Base-by-base conservation (phyloP, 495 filamentous ascomycete species). In the Aspergillus taichungensis region DNA sequence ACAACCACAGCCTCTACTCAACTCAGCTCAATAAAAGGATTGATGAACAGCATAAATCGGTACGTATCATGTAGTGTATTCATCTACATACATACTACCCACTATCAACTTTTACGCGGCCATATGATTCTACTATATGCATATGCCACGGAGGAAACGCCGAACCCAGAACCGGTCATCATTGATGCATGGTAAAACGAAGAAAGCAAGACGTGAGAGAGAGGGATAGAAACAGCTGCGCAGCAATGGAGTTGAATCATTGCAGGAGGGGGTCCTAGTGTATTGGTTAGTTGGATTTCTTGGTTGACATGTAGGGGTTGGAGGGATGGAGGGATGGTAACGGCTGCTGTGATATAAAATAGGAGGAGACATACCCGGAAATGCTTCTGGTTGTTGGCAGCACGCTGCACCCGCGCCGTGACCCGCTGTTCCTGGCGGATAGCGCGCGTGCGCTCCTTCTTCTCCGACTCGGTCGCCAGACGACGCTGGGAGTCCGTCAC, bases 371-470 rank as follows among this genome's bases (percentile, higher is more conserved):
- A 66, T 66, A 80, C 80, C 53, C 85, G 66, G 75, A 76, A 90
- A 62, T 89, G 85, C 62, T 88, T 87, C 60, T 90, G 85, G 61
- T 61, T 70, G 60, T 90, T 90, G 42, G 60, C 67, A 47, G 69
- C 66, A 65, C 74, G 77, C 50, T 89, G 75, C 49, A 82, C 69
- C 27, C 79, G 76, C 60, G 78, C 80, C 42, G 78, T 71, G 43
- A 76, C 78, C 45, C 76, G 68, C 42, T 71, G 71, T 58, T 78
- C 67, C 36, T 72, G 74, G 45, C 80, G 69, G 43, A 80, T 68
- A 37, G 80, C 78, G 40, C 75, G 69, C 61, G 76, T 82, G 34
- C 74, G 63, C 40, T 84, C 80, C 53, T 77, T 75, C 60, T 83
- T 84, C 63, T 89, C 84, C 8, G 74, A 68, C 5, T 68, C 68